phyloP scores from a whole-genome alignment of 352 stramenopile genomes.

The Plasmopara muralis region DNA sequence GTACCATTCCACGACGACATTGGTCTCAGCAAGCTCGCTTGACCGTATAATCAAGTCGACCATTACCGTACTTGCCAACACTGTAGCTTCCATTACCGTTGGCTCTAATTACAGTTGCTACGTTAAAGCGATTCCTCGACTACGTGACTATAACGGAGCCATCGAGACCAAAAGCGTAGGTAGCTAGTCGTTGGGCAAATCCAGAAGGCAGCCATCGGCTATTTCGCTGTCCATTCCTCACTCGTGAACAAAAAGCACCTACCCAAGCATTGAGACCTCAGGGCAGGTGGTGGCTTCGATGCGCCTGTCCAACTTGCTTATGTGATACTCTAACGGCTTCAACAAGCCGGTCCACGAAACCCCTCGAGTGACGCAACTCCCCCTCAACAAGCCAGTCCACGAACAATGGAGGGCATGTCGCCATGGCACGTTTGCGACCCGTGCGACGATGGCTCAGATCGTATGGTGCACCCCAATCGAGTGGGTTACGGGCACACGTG shows the following conservation, averaged over 20 bases:
- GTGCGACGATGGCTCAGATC: constrained; percentile 17
- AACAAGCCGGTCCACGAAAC: constrained; percentile 28
- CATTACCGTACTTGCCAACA: too few relatives aligned
- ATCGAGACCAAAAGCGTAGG: constrained; percentile 22
- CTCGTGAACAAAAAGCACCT: constrained; percentile 6
- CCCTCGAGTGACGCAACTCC: background rate
- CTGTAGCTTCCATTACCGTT: too few relatives aligned
- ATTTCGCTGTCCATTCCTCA: constrained; percentile 18
- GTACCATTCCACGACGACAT: background rate
- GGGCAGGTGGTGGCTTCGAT: constrained; percentile 5
- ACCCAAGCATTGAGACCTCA: background rate
- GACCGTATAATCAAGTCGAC: too few relatives aligned
- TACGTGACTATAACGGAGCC: too few relatives aligned
- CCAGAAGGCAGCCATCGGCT: constrained; percentile 16
- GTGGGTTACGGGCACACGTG: background rate
- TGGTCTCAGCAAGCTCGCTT: background rate
- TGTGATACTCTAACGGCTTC: constrained; percentile 24
- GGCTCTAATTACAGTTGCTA: background rate
- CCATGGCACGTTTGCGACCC: constrained; percentile 3
- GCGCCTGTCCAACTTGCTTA: constrained; percentile 22
- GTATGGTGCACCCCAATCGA: constrained; percentile 6
- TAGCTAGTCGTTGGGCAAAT: constrained; percentile 14
- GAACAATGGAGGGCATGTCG: constrained; percentile 7
- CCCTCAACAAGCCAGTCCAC: constrained; percentile 13
- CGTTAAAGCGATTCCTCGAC: background rate